Evolutionary conservation across 2,329 filamentous ascomycete genomes (phyloP), one percentile per base, ranked within the genome.

Genomic region (Aspergillus brunneoviolaceus): DNA sequence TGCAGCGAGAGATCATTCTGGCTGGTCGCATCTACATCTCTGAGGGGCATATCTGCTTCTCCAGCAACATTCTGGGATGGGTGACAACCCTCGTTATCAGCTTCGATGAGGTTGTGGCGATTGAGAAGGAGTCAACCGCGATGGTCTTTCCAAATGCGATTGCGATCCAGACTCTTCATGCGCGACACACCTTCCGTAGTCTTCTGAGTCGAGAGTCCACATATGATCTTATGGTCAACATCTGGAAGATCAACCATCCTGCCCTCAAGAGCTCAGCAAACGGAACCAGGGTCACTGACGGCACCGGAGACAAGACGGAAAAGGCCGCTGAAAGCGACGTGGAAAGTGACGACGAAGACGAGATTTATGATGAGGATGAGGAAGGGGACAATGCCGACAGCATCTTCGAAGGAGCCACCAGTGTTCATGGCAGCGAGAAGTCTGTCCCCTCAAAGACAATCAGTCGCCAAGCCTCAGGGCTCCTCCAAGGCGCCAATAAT

Each of bases 41-140:
- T 0, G 95, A 99, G 78, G 93, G 94, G 11, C 94, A 99, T 73
- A 87, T 99, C 51, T 99, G 95, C 80, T 99, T 99, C 77, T 97
- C 93, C 70, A 98, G 95, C 81, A 99, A 99, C 73, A 99, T 99
- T 66, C 85, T 99, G 51, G 95, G 95, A 57, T 99, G 95, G 95
- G 90, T 96, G 23, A 99, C 95, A 0, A 99, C 95, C 1, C 81
- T 99, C 48, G 94, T 99, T 55, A 96, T 99, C 80, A 96, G 92
- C 75, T 99, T 99, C 73, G 95, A 99, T 72, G 95, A 99, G 76
- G 91, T 99, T 60, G 91, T 98, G 21, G 92, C 94, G 0, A 90
- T 99, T 7, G 95, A 99, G 77, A 98, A 98, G 80, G 90, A 96
- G 75, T 97, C 88, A 73, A 99, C 95, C 0, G 95, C 95, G 0